A percentile compares a stretch with the other conserved stretches of the same genome.
Evolutionary conservation across 495 filamentous ascomycete genomes (phyloP).

Genomic region (Penicillium bovifimosum): DNA sequence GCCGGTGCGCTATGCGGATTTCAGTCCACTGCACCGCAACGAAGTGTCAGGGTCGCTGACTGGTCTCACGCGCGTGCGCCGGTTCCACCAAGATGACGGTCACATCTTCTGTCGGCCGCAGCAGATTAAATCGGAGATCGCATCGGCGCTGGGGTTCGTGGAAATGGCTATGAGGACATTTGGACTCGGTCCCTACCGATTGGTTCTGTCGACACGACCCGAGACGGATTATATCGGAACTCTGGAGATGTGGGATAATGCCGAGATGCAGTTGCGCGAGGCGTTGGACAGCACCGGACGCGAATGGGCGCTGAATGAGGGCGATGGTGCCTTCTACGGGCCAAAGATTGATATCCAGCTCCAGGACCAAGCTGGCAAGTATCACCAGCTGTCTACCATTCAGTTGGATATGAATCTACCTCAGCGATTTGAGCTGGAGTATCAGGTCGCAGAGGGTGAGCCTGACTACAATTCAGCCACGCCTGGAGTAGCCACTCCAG

Average conservation of each 20-base stretch:
- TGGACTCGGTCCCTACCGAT: constrained; percentile 63
- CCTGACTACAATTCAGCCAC: constrained; percentile 65
- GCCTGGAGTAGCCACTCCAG: constrained; percentile 64
- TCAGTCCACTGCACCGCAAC: constrained; percentile 86
- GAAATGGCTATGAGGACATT: constrained; percentile 71
- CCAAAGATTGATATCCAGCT: constrained; percentile 93
- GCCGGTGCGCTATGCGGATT: constrained; percentile 88
- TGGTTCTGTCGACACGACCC: constrained; percentile 79
- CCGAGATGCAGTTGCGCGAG: constrained; percentile 65
- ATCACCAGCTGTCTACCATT: constrained; percentile 87
- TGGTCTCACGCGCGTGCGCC: constrained; percentile 78
- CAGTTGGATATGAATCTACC: constrained; percentile 94
- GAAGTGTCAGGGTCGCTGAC: constrained; percentile 81
- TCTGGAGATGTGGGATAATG: constrained; percentile 73
- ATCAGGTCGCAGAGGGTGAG: constrained; percentile 49
- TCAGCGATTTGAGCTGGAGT: constrained; percentile 71
- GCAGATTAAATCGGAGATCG: constrained; percentile 79
- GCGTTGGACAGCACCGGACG: constrained; percentile 62
- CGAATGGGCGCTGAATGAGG: constrained; percentile 66
- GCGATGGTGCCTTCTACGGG: constrained; percentile 91
- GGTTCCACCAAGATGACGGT: constrained; percentile 96
- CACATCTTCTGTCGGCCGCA: constrained; percentile 88
- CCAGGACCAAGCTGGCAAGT: constrained; percentile 76
- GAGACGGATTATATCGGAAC: constrained; percentile 72
- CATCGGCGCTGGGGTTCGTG: constrained; percentile 73